Percentiles rank a stretch among this genome's conserved stretches.
Conservation (phyloP, 108 stramenopile species). For the Nannochloropsis gaditana region DNA sequence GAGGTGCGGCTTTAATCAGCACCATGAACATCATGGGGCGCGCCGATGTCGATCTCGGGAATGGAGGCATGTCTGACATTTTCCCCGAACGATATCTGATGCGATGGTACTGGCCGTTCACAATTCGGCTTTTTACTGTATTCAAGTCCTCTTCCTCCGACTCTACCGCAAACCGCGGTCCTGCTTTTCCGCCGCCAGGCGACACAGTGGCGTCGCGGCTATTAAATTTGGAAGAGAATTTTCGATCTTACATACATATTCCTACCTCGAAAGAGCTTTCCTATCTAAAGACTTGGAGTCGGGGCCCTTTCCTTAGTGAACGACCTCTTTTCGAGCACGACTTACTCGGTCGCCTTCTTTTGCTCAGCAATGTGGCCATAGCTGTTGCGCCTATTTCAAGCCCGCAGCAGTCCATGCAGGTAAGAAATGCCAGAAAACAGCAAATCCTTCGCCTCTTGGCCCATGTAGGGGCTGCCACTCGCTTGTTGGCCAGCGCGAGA, state of each 20-base stretch:
- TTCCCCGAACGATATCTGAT: neutral
- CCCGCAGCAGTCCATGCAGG: neutral
- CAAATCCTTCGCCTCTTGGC: conserved; percentile 1
- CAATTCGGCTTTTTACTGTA: neutral
- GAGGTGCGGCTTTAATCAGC: neutral
- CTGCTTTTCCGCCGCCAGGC: neutral
- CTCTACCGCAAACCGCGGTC: neutral
- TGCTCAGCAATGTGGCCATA: neutral
- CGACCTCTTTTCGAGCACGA: neutral
- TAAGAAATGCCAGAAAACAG: neutral
- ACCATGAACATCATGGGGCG: neutral
- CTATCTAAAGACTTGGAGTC: neutral
- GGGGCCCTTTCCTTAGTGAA: neutral
- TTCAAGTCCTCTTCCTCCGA: too few relatives aligned
- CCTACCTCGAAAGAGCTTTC: neutral
- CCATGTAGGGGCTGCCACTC: neutral
- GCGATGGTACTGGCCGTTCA: conserved; percentile 7
- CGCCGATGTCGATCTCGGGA: neutral
- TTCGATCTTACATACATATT: neutral
- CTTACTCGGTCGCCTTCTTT: neutral
- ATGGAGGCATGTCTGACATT: neutral
- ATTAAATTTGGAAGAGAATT: neutral
- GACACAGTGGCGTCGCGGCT: neutral
- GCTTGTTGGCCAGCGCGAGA: neutral
- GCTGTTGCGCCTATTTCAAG: neutral